Base-by-base conservation (phyloP, 495 filamentous ascomycete species). In the Penicillium daleae region DNA sequence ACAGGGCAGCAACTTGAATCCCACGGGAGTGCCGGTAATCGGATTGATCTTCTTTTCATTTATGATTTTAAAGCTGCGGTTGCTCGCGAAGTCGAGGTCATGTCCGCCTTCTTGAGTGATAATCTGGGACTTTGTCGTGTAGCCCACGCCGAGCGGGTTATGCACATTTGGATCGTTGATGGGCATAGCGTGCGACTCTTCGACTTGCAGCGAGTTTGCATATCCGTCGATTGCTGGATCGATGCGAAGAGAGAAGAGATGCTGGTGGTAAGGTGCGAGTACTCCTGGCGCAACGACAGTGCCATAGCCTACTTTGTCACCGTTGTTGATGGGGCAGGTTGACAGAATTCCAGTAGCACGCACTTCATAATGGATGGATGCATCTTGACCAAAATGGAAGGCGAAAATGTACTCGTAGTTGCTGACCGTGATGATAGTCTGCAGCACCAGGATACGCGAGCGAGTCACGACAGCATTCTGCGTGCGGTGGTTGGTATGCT, bases 401-500 rank as follows among this genome's bases (percentile, higher is more conserved):
- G 90, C 86, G 52, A 97, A 82, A 59, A 97, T 90, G 65, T 94
- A 94, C 70, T 93, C 91, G 75, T 94, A 94, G 77, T 94, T 94
- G 53, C 85, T 85, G 24, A 93, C 86, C 0, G 91, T 93, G 69
- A 91, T 86, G 68, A 92, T 91, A 27, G 87, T 89, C 60, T 94
- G 91, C 10, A 90, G 63, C 39, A 90, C 81, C 2, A 90, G 73
- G 49, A 84, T 80, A 6, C 87, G 74, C 26, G 80, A 81, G 26
- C 87, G 79, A 2, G 80, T 79, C 0, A 89, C 80, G 1, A 80
- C 83, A 5, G 87, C 84, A 24, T 83, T 78, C 27, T 78, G 73
- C 10, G 86, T 89, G 10, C 88, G 85, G 69, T 83, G 87, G 65
- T 90, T 90, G 26, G 87, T 90, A 67, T 90, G 87, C 56, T 90